Evolutionary conservation across 2,329 filamentous ascomycete species (phyloP).

Genomic region (Fusarium pseudonygamai): DNA sequence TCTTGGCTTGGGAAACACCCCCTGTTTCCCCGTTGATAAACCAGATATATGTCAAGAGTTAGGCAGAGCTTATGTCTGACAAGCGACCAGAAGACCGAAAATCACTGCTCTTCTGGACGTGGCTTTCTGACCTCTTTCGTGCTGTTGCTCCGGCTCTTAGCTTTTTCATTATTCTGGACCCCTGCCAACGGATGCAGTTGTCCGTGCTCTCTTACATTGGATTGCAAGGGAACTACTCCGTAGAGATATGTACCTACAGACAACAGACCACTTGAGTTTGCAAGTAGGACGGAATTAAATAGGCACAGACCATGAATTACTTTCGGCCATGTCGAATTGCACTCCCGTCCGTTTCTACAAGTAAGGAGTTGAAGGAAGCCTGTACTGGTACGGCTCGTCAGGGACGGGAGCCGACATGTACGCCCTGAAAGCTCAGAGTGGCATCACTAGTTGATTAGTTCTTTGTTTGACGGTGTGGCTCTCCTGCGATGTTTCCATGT

Average conservation of each 20-base stretch:
- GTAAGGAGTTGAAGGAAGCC: slow-evolving; percentile 5
- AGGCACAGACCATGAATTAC: slow-evolving; percentile 31
- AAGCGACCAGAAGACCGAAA: slow-evolving; percentile 5
- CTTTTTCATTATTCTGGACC: slow-evolving; percentile 15
- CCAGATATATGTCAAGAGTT: slow-evolving; percentile 8
- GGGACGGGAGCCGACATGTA: slow-evolving; percentile 1
- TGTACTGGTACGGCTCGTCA: neutral
- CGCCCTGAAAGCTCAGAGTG: slow-evolving; percentile 27
- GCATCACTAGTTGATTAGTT: slow-evolving; percentile 13
- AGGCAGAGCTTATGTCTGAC: neutral
- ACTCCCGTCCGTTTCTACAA: neutral
- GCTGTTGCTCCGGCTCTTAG: slow-evolving; percentile 8
- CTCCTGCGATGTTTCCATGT: slow-evolving; percentile 1
- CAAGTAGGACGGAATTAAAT: slow-evolving; percentile 26
- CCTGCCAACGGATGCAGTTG: slow-evolving; percentile 27
- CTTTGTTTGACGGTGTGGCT: slow-evolving; percentile 25
- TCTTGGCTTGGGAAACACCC: slow-evolving; percentile 4
- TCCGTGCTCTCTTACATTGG: slow-evolving; percentile 30
- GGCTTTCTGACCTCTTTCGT: slow-evolving; percentile 25
- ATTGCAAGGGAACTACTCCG: slow-evolving; percentile 20
- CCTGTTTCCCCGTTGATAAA: slow-evolving; percentile 15
- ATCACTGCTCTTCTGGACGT: slow-evolving; percentile 31
- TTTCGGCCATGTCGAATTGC: slow-evolving; percentile 8
- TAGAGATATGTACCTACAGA: slow-evolving; percentile 2
- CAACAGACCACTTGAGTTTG: slow-evolving; percentile 6